Percentiles rank a stretch among this genome's conserved stretches.
Conservation (phyloP, 176 grass and related monocot genomes). For the Carex kokanica region DNA sequence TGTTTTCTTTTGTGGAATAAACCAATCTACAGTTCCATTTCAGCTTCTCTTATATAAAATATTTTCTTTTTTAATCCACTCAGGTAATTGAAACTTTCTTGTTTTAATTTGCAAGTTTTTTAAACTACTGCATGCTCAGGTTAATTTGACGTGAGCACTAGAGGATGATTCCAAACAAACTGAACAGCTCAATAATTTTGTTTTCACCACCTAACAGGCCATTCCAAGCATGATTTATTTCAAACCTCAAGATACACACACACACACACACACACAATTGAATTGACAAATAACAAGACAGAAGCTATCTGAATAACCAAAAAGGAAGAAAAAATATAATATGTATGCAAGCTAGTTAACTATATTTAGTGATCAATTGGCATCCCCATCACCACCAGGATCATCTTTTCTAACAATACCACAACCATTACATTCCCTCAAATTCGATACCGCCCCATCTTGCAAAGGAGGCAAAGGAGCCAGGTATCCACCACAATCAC, state of each 20-base stretch:
- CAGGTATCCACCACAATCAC: slow-evolving; percentile 68
- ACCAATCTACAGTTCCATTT: too few species aligned
- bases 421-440: slow-evolving; percentile 84
- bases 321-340: neutral
- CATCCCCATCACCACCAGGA: too few species aligned
- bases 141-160: neutral
- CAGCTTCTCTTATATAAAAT: too few species aligned
- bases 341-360: neutral
- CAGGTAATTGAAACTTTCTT: too few species aligned
- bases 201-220: neutral
- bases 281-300: neutral
- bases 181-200: neutral
- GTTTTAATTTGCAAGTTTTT: too few species aligned
- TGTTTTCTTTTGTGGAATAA: too few species aligned
- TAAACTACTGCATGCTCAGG: too few species aligned
- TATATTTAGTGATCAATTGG: neutral
- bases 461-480: slow-evolving; percentile 56
- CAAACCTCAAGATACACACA: neutral
- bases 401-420: slow-evolving; percentile 44
- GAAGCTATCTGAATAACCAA: neutral
- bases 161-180: neutral
- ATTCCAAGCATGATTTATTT: neutral
- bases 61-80: too few species aligned
- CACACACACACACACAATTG: neutral
- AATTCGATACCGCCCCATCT: slow-evolving; percentile 35